These are phyloP conservation scores for Periconia sp. DNA, from an alignment of 2,329 filamentous ascomycete genomes.

Conservation along the genomic window DNA sequence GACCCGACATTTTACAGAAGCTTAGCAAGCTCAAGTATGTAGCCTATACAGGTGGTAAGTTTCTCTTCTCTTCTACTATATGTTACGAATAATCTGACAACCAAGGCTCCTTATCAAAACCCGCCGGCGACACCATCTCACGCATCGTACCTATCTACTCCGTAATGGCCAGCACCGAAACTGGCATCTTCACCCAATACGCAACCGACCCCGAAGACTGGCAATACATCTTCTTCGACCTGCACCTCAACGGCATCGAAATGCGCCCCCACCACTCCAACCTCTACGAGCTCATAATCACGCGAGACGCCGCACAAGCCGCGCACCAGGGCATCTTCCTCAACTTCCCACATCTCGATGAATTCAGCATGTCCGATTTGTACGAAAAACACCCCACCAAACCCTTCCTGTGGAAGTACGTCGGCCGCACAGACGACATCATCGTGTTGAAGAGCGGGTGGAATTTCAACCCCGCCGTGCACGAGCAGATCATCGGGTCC, in stretches of 20 bases:
- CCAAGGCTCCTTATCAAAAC: constrained; percentile 17
- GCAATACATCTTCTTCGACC: constrained; percentile 26
- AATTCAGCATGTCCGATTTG: constrained; percentile 25
- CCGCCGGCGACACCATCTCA: constrained; percentile 22
- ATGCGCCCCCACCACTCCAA: constrained; percentile 19
- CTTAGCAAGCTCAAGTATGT: constrained; percentile 19
- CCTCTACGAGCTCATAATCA: constrained; percentile 24
- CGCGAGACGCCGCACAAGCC: constrained; percentile 10
- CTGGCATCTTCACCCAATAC: constrained; percentile 19
- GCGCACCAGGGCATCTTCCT: constrained; percentile 24
- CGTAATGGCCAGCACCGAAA: constrained; percentile 23
- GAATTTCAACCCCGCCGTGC: constrained; percentile 24
- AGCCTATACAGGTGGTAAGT: constrained; percentile 23
- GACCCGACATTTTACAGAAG: constrained; percentile 18
- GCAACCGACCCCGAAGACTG: constrained; percentile 25
- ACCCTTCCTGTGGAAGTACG: constrained; percentile 28
- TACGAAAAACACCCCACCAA: constrained; percentile 28
- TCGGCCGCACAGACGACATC: constrained; percentile 24
- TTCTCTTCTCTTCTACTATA: neutral
- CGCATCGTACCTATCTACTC: constrained; percentile 15
- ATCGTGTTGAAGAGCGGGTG: constrained; percentile 21
- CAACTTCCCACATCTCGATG: constrained; percentile 14
- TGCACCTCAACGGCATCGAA: constrained; percentile 21
- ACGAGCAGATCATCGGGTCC: constrained; percentile 26
- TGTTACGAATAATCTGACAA: constrained; percentile 6